Evolutionary conservation across 306 rosid genomes (phyloP).

Genomic region (Acacia crassicarpa): DNA sequence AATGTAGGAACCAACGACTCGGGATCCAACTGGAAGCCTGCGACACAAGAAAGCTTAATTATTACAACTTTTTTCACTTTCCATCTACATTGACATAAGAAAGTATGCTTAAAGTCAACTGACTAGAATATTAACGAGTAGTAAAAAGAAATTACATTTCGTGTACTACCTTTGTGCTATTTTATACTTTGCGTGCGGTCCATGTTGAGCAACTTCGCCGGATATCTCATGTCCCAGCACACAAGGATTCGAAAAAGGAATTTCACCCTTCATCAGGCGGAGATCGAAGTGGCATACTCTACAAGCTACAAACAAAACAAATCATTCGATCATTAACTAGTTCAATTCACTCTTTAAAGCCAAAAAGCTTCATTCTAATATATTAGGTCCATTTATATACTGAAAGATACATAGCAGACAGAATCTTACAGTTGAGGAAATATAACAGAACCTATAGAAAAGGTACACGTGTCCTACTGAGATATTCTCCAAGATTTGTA

Average conservation of each 20-base stretch:
- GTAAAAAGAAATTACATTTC: not conserved
- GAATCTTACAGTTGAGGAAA: no score
- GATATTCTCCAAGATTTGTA: no score
- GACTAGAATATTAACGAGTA: constrained; percentile 7
- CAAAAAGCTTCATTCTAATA: not conserved
- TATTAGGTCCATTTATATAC: no score
- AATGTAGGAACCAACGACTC: constrained; percentile 84
- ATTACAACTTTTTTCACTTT: not conserved
- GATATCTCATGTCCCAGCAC: constrained; percentile 93
- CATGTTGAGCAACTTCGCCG: constrained; percentile 86
- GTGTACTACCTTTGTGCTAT: constrained; percentile 52
- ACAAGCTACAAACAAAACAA: constrained; percentile 55
- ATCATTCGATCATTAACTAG: not conserved
- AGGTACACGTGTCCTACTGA: no score
- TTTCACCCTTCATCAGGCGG: constrained; percentile 83
- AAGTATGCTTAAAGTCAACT: not conserved
- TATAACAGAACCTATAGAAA: no score
- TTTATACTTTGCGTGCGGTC: constrained; percentile 51
- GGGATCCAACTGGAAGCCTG: constrained; percentile 87
- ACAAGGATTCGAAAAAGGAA: constrained; percentile 83
- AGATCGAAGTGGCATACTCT: constrained; percentile 99
- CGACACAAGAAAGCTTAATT: constrained; percentile 15
- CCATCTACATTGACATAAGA: not conserved
- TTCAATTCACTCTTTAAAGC: no score
- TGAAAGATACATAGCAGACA: no score